These are phyloP conservation scores for Trichomonas tenax DNA, from an alignment of 208 protist species.

Conservation along the genomic window DNA sequence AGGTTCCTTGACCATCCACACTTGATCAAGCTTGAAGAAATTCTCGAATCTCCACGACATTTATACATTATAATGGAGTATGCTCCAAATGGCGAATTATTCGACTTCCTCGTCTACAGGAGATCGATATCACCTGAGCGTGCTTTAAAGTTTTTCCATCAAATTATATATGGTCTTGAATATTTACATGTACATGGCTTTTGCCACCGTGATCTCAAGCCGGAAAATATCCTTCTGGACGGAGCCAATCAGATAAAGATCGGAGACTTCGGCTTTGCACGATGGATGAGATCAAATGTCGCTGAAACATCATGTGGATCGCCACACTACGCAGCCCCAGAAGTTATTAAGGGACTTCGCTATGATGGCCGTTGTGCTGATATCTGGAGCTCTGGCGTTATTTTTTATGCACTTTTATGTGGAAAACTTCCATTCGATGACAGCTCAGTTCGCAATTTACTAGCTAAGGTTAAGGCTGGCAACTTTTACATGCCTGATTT, in stretches of 20 bases:
- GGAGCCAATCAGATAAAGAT: neutral
- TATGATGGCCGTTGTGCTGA: neutral
- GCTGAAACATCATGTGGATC: neutral
- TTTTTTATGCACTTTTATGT: slow-evolving; percentile 1
- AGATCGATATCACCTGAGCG: slow-evolving; percentile 57
- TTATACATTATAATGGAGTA: slow-evolving; percentile 98
- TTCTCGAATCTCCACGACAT: slow-evolving; percentile 85
- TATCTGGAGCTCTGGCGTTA: neutral
- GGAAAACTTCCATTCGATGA: neutral
- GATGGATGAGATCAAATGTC: neutral
- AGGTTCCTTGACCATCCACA: neutral
- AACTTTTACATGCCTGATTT: neutral
- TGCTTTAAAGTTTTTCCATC: slow-evolving; percentile 80
- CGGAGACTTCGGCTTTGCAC: neutral
- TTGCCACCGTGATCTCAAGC: neutral
- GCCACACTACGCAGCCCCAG: slow-evolving; percentile 8
- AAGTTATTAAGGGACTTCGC: neutral
- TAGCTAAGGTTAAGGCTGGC: neutral
- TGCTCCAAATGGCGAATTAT: slow-evolving; percentile 88
- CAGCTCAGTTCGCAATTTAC: neutral
- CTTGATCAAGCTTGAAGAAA: slow-evolving; percentile 29
- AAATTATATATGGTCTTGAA: slow-evolving; percentile 83
- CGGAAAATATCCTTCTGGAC: neutral
- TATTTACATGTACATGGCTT: slow-evolving; percentile 66
- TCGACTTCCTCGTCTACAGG: slow-evolving; percentile 93